phyloP scores from a whole-genome alignment of 139 green algal genomes.

The Chlorella sp. region DNA sequence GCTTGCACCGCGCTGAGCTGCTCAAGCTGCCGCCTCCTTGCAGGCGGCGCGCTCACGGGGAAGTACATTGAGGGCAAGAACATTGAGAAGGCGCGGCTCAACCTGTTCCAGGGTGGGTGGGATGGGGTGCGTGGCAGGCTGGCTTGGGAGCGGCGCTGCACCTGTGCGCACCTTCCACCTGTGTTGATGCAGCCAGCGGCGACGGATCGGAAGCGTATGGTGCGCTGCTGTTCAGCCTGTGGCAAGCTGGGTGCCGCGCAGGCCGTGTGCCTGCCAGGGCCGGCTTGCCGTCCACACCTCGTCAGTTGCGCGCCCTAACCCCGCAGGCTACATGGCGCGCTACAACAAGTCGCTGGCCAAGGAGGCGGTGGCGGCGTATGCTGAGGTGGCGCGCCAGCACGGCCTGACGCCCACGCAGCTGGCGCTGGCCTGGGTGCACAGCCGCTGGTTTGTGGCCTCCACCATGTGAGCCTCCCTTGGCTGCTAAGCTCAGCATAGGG shows the following conservation, averaged over 20 bases:
- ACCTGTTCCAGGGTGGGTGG: slow-evolving; percentile 72
- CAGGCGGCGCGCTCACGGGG: slow-evolving; percentile 55
- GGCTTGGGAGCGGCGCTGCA: no score
- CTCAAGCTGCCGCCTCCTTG: no score
- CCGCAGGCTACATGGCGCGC: slow-evolving; percentile 72
- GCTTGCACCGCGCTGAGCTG: no score
- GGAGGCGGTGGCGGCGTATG: slow-evolving; percentile 77
- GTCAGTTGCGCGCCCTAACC: background rate
- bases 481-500: no score
- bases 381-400: slow-evolving; percentile 73
- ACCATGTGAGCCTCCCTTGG: background rate
- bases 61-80: slow-evolving; percentile 70
- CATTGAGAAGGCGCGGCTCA: slow-evolving; percentile 68
- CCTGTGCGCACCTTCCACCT: no score
- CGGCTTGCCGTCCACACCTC: background rate
- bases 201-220: no score
- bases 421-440: slow-evolving; percentile 74
- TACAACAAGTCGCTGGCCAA: slow-evolving; percentile 65
- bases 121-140: background rate
- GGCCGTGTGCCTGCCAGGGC: background rate
- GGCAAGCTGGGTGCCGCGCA: background rate
- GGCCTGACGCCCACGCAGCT: slow-evolving; percentile 84
- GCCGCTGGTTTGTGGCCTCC: slow-evolving; percentile 6
- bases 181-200: no score
- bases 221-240: background rate